A percentile compares a stretch with the other conserved stretches of the same genome.
phyloP scores from a whole-genome alignment of 192 early-diverging fungal genomes.

The Linderina pennispora region DNA sequence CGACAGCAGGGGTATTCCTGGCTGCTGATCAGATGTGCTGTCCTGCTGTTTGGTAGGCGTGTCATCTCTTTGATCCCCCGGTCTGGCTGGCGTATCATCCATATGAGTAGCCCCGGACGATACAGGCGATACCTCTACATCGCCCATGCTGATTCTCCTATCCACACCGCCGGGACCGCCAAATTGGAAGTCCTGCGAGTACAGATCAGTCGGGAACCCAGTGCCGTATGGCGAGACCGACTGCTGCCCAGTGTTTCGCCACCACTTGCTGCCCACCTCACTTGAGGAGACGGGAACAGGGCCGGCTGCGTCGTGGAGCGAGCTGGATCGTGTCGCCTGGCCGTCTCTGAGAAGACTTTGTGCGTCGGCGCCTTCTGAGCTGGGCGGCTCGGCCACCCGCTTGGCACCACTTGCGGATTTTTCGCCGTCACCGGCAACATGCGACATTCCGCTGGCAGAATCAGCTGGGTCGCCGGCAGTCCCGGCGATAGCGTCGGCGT shows the following conservation, averaged over 20 bases:
- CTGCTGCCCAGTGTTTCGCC: slow-evolving; percentile 10
- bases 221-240: slow-evolving; percentile 1
- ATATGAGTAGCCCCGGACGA: not conserved
- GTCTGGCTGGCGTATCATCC: not conserved
- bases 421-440: too few species aligned
- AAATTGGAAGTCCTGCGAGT: slow-evolving; percentile 21
- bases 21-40: not conserved
- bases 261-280: slow-evolving; percentile 21
- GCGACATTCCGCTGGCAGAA: too few species aligned
- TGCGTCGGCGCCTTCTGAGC: too few species aligned
- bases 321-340: too few species aligned
- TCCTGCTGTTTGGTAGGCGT: not conserved
- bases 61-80: not conserved
- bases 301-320: too few species aligned
- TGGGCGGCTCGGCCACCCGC: too few species aligned
- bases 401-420: too few species aligned
- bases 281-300: too few species aligned
- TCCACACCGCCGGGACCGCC: slow-evolving; percentile 8
- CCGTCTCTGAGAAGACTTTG: too few species aligned
- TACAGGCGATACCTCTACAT: slow-evolving; percentile 1
- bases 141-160: slow-evolving; percentile 31
- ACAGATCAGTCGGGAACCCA: slow-evolving; percentile 8
- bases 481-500: slow-evolving; percentile 25
- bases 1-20: not conserved
- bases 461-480: too few species aligned